Conservation (phyloP, 441 rosid genomes). For the Codiaeum variegatum region DNA sequence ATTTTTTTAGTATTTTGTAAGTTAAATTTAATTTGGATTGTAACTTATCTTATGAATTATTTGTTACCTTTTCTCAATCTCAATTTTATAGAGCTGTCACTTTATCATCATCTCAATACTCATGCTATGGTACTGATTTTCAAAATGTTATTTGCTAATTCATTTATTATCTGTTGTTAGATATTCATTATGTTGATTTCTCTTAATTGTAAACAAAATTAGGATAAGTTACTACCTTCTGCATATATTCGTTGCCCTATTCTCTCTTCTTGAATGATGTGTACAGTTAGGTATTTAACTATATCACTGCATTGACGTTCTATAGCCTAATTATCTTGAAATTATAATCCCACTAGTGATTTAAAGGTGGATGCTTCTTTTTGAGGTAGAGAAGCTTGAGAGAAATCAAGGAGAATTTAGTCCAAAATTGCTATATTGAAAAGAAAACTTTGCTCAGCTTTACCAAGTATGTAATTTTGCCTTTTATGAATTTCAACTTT, state of each 20-base stretch:
- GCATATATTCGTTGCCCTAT: not conserved
- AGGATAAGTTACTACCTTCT: not conserved
- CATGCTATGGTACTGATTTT: conserved; percentile 59
- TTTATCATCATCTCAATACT: too few species aligned
- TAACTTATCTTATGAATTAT: not conserved
- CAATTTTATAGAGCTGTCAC: not conserved
- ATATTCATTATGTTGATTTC: not conserved
- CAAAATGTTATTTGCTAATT: not conserved
- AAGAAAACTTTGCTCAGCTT: too few species aligned
- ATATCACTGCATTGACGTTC: conserved; percentile 6
- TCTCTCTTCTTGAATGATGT: not conserved
- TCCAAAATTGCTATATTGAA: too few species aligned
- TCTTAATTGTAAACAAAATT: not conserved
- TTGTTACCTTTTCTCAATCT: not conserved
- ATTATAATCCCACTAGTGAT: conserved; percentile 93
- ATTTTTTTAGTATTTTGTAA: not conserved
- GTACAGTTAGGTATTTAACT: not conserved
- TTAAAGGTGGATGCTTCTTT: conserved; percentile 93
- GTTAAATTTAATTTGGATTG: conserved; percentile 1
- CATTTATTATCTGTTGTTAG: not conserved
- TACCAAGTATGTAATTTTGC: too few species aligned
- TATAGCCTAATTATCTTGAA: conserved; percentile 80
- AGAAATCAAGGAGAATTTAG: too few species aligned
- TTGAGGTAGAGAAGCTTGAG: too few species aligned
- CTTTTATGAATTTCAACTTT: too few species aligned